These are phyloP conservation scores for Theobroma grandiflorum DNA, from an alignment of 441 rosid species.

Conservation along the genomic window DNA sequence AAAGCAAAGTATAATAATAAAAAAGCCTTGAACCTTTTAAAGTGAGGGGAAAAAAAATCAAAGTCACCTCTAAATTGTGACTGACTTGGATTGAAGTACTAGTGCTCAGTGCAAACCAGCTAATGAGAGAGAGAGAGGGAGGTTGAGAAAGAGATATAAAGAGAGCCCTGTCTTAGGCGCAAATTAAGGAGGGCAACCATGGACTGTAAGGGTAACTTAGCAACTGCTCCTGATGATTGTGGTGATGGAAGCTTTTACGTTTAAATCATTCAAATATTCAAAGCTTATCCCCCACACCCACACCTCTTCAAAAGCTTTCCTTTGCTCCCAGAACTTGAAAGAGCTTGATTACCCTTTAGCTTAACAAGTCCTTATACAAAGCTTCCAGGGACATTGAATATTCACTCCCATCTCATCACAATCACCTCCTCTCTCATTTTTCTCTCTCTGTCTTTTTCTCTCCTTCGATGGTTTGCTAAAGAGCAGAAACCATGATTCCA, in stretches of 20 bases:
- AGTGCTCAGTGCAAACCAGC: constrained; percentile 51
- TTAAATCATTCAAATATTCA: constrained; percentile 26
- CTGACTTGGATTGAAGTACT: background rate
- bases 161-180: constrained; percentile 46
- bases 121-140: constrained; percentile 29
- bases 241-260: constrained; percentile 26
- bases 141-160: constrained; percentile 3
- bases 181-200: constrained; percentile 45
- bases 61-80: constrained; percentile 18
- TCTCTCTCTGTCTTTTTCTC: background rate
- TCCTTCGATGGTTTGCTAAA: constrained; percentile 14
- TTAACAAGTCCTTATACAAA: constrained; percentile 10
- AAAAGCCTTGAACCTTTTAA: background rate
- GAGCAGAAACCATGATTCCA: constrained; percentile 46
- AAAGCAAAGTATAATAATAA: background rate
- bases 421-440: background rate
- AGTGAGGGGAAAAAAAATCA: background rate
- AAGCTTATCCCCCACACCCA: background rate
- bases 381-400: background rate
- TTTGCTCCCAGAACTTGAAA: background rate
- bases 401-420: constrained; percentile 24
- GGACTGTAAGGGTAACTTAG: constrained; percentile 15
- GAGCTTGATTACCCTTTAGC: background rate
- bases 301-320: background rate
- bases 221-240: constrained; percentile 22